Base-by-base conservation (phyloP, 345 rosid genomes). In the Combretum micranthum region DNA sequence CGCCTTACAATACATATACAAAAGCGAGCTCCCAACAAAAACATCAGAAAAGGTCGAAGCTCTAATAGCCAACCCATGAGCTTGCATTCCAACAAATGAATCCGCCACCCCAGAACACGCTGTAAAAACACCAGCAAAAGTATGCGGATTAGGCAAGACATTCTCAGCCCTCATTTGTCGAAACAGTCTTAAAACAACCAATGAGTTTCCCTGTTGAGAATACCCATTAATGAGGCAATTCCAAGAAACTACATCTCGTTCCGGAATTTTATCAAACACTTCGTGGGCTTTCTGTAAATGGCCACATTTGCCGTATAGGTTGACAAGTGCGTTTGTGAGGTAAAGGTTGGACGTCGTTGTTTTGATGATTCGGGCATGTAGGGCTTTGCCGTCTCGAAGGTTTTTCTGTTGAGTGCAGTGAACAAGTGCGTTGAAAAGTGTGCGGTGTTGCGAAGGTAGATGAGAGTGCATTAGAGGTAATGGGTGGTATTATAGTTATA, bases 151-250 rank as follows among this genome's bases (percentile, higher is more conserved):
- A 43, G 97, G 96, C 52, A 87, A 64, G 46, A 68, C 53, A 66
- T 82, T 75, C 67, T 72, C 82, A 16, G 75, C 64, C 58, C 85
- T 79, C 97, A 90, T 87, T 54, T 70, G 72, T 26, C 55, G 79
- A 57, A 90, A 82, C 7, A 90, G 71, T 53, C 78, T 69, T 82
- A 85, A 70, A 48, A 76, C 87, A 18, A 44, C 13, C 50, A 42
- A 26, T 22, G 86, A 64, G 25, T 82, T 77, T 2, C 90, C 87
- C 57, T 71, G 68, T 66, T 72, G 88, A 13, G 87, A 78, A 72
- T 75, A 80, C 13, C 81, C 94, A 71, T 82, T 87, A 62, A 90
- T 85, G 65, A 90, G 85, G 66, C 83, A 83, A 60, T 85, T 90
- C 93, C 94, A 87, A 4, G 96, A 87, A 42, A 87, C 80, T 2